Evolutionary conservation across 345 rosid genomes (phyloP).

Genomic region (Salix viminalis): DNA sequence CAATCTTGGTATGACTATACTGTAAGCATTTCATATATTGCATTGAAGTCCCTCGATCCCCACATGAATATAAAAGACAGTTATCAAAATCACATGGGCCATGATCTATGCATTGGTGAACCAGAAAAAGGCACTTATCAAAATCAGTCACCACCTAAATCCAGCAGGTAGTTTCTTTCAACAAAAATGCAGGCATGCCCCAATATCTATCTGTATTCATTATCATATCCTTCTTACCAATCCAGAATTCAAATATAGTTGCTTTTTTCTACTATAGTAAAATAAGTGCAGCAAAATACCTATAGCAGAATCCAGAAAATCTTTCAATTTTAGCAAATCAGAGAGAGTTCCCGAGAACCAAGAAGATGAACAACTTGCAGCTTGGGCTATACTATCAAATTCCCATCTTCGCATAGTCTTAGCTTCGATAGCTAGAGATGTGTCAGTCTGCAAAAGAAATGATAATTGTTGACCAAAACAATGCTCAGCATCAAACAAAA

Average conservation of each 20-base stretch:
- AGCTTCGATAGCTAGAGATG: slow-evolving; percentile 85
- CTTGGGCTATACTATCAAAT: slow-evolving; percentile 84
- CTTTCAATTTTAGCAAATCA: slow-evolving; percentile 50
- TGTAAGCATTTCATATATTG: neutral
- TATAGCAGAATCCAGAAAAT: slow-evolving; percentile 48
- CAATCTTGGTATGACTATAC: neutral
- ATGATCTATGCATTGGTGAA: neutral
- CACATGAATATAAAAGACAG: neutral
- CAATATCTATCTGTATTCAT: neutral
- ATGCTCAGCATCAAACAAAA: slow-evolving; percentile 3
- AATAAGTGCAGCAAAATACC: slow-evolving; percentile 39
- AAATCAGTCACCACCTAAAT: neutral
- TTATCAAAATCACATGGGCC: neutral
- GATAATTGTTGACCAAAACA: slow-evolving; percentile 24
- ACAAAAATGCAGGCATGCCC: neutral
- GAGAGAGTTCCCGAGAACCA: slow-evolving; percentile 79
- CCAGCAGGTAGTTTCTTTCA: neutral
- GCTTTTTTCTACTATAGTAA: neutral
- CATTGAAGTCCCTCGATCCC: neutral
- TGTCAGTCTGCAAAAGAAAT: slow-evolving; percentile 66
- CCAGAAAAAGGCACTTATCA: neutral
- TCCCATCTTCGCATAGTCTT: slow-evolving; percentile 96
- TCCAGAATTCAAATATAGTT: slow-evolving; percentile 1
- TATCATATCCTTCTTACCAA: slow-evolving; percentile 1
- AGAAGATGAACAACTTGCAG: slow-evolving; percentile 48